Evolutionary conservation across 306 rosid species (phyloP), one percentile per base, ranked within the genome.

Genomic region (Luffa aegyptiaca): DNA sequence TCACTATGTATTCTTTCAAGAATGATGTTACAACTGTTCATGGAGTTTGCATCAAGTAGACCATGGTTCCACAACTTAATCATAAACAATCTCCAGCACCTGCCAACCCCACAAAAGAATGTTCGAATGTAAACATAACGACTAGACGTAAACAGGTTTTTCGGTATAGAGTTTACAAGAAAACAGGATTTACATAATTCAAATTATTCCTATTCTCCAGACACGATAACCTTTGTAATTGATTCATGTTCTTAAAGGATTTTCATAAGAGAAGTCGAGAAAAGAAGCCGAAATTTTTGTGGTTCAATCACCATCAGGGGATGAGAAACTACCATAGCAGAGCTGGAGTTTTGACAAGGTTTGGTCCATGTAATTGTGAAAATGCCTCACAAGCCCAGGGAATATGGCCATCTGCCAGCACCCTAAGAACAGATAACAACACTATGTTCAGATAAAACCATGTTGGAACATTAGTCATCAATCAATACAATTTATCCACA

Each of bases 321-420:
- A 73, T 21, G 77, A 49, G 77, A 73, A 79, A 80, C 76, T 91
- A 95, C 97, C 93, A 87, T 39, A 73, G 10, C 75, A 93, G 83
- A n/a, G 81, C 3, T 0, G 87, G 85, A 71, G 85, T 78, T 51
- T 42, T 56, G 57, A 80, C 90, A 81, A 95, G 84, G 65, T 87
- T 88, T 36, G 81, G 78, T 44, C 86, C 90, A 73, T 93, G 92
- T 77, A 82, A 57, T 63, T 72, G 87, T 26, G 96, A 84, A 87
- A 95, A 93, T 49, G 96, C 97, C 76, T 89, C 91, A 20, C 87
- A 95, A 10, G 97, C 90, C 99, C 97, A 95, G 26, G 88, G 90
- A 79, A 93, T 63, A 77, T 95, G 99, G 65, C 96, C 89, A 81
- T 91, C 96, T 3, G 91, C 91, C 68, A 81, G 88, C 76, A 95